phyloP scores from a whole-genome alignment of 169 alveolate species.

The Eimeria praecox region DNA sequence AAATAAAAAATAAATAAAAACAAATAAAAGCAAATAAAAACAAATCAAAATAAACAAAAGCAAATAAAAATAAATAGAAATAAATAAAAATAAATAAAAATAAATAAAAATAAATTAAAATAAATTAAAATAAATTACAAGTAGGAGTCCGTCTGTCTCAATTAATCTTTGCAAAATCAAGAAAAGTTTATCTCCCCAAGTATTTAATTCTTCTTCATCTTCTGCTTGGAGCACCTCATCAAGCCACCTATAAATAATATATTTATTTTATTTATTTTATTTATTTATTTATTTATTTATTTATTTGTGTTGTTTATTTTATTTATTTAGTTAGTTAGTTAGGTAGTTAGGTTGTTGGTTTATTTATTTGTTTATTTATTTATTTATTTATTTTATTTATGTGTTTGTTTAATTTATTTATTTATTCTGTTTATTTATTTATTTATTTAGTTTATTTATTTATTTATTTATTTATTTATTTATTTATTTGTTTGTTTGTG shows the following conservation, averaged over 20 bases:
- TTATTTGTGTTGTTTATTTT: background rate
- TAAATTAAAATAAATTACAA: background rate
- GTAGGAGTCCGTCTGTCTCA: slow-evolving; percentile 60
- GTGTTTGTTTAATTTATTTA: too few relatives aligned
- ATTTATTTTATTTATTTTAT: background rate
- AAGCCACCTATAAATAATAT: slow-evolving; percentile 51
- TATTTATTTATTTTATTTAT: too few relatives aligned
- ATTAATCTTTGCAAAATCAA: slow-evolving; percentile 61
- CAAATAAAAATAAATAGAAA: too few relatives aligned
- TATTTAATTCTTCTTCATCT: slow-evolving; percentile 51
- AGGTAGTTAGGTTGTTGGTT: too few relatives aligned
- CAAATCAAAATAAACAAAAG: too few relatives aligned
- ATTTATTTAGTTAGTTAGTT: background rate
- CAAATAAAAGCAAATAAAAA: too few relatives aligned
- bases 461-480: too few relatives aligned
- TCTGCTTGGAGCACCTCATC: slow-evolving; percentile 76
- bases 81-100: background rate
- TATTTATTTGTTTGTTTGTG: too few relatives aligned
- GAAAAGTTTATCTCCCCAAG: slow-evolving; percentile 54
- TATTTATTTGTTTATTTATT: too few relatives aligned
- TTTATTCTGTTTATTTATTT: too few relatives aligned
- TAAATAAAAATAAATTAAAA: background rate
- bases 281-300: background rate
- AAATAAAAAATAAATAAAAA: too few relatives aligned
- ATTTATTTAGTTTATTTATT: too few relatives aligned